phyloP scores from a whole-genome alignment of 176 grass and related monocot genomes.

The Urochloa ruziziensis region DNA sequence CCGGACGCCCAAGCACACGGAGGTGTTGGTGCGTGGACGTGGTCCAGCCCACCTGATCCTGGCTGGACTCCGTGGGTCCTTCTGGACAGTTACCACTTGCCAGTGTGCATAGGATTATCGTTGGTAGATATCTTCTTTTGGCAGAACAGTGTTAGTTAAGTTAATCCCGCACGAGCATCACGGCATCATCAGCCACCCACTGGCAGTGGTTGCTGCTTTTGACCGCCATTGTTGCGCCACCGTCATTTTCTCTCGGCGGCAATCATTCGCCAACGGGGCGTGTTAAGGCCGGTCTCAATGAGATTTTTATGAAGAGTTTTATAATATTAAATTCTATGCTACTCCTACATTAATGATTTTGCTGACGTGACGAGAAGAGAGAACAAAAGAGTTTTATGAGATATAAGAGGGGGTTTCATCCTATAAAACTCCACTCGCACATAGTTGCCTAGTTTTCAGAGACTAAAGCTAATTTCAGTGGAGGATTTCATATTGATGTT shows the following conservation, averaged over 20 bases:
- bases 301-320: no score
- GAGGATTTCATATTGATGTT: no score
- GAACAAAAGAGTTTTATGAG: no score
- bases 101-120: background rate
- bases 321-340: no score
- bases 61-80: background rate
- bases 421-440: no score
- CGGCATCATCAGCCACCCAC: background rate
- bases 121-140: background rate
- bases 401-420: no score
- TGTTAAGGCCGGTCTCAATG: background rate
- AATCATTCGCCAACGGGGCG: background rate
- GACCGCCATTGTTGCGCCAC: background rate
- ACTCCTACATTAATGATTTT: no score
- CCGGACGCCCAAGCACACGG: no score
- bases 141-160: background rate
- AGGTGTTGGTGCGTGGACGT: background rate
- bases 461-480: no score
- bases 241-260: background rate
- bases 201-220: background rate
- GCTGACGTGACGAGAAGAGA: no score
- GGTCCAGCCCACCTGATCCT: slow-evolving; percentile 11
- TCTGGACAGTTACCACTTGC: background rate
- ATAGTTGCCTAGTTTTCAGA: no score
- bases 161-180: background rate